Percentiles rank a stretch among this genome's conserved stretches.
phyloP scores from a whole-genome alignment of 148 eudicot species.

The Cornus suecica region DNA sequence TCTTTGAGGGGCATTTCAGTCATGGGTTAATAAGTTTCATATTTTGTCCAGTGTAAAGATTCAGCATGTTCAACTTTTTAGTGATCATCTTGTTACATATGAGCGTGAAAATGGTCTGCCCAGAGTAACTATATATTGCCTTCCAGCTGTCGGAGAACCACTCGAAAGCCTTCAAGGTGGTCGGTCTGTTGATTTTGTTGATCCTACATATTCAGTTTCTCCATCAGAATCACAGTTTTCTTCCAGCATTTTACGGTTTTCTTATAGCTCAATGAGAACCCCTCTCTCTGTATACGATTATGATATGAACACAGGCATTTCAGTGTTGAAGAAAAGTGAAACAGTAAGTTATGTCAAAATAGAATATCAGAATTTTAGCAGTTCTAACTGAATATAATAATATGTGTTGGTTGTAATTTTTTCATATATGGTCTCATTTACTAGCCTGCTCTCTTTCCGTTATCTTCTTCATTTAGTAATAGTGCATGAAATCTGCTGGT shows the following conservation, averaged over 20 bases:
- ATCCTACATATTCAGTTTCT: conserved; percentile 69
- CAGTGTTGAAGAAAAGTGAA: conserved; percentile 74
- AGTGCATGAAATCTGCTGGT: background rate
- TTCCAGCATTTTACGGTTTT: conserved; percentile 68
- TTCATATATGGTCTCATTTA: background rate
- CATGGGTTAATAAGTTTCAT: conserved; percentile 10
- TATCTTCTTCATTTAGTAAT: too few species aligned
- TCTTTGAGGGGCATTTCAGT: background rate
- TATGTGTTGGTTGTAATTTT: background rate
- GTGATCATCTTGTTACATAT: conserved; percentile 67
- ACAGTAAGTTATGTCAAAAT: conserved; percentile 44
- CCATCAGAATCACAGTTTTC: conserved; percentile 56
- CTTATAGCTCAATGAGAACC: conserved; percentile 86
- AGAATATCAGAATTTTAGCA: background rate
- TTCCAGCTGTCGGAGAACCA: conserved; percentile 74
- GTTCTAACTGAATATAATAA: background rate
- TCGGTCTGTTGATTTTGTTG: conserved; percentile 63
- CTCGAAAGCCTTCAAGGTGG: conserved; percentile 61
- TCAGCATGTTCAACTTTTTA: conserved; percentile 58
- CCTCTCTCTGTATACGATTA: conserved; percentile 76
- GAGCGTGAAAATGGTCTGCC: conserved; percentile 79
- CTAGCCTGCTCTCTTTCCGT: background rate
- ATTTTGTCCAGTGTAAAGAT: conserved; percentile 68
- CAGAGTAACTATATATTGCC: conserved; percentile 49
- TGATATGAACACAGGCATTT: conserved; percentile 78